A percentile compares a stretch with the other conserved stretches of the same genome.
phyloP scores from a whole-genome alignment of 371 early-diverging fungal species.

The Mortierella sp. region DNA sequence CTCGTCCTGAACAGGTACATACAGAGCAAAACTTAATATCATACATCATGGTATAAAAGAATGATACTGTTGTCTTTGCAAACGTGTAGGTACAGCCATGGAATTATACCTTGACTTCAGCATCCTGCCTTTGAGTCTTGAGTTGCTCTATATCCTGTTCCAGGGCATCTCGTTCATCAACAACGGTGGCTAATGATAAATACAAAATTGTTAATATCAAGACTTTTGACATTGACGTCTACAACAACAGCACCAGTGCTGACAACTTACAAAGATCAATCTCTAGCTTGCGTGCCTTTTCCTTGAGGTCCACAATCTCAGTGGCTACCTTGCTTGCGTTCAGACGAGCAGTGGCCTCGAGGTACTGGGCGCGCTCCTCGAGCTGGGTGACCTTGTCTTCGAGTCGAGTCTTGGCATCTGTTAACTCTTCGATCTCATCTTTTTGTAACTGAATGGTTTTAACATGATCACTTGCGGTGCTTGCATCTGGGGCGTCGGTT shows the following conservation, averaged over 20 bases:
- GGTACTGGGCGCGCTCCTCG: conserved; percentile 42
- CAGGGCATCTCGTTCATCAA: conserved; percentile 38
- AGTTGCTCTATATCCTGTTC: conserved; percentile 19
- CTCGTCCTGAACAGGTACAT: conserved; percentile 31
- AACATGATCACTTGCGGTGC: neutral
- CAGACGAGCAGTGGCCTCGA: conserved; percentile 44
- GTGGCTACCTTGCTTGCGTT: conserved; percentile 33
- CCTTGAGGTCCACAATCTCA: conserved; percentile 49
- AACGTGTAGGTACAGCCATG: neutral
- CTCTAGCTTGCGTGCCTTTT: conserved; percentile 41
- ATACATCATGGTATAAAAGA: neutral
- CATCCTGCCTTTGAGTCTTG: neutral
- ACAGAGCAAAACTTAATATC: neutral
- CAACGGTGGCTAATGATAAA: conserved; percentile 22
- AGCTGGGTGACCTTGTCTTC: conserved; percentile 32
- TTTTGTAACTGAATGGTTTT: conserved; percentile 24
- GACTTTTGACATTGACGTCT: neutral
- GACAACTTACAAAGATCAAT: conserved; percentile 47
- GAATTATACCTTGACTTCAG: conserved; percentile 25
- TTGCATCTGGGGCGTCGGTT: neutral
- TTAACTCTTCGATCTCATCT: conserved; percentile 39
- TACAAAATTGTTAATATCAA: neutral
- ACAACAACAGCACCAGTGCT: neutral
- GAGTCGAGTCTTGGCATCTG: conserved; percentile 20
- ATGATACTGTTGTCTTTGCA: neutral